Conservation (phyloP, 108 stramenopile species). For the Cylindrotheca fusiformis region DNA sequence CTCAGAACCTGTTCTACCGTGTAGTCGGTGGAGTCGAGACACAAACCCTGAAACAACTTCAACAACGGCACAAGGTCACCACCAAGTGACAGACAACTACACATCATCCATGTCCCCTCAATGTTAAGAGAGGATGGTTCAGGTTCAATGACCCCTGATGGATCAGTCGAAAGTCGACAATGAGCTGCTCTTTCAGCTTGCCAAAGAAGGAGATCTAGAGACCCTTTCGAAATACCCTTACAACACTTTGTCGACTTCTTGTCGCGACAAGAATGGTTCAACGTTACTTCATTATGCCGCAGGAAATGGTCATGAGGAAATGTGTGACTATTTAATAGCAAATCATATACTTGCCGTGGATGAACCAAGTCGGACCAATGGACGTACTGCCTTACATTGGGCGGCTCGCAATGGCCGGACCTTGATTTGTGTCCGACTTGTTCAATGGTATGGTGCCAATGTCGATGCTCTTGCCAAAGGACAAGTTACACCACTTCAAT, state of each 20-base stretch:
- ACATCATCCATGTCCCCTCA: too few relatives aligned
- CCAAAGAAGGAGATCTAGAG: not conserved
- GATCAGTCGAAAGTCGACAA: too few relatives aligned
- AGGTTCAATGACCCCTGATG: too few relatives aligned
- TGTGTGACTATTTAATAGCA: conserved; percentile 11
- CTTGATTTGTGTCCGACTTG: conserved; percentile 11
- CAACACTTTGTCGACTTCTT: not conserved
- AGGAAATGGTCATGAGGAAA: conserved; percentile 29
- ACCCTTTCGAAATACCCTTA: not conserved
- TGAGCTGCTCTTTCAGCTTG: not conserved
- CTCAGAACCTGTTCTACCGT: too few relatives aligned
- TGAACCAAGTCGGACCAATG: not conserved
- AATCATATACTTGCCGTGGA: not conserved
- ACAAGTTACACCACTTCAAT: conserved; percentile 44
- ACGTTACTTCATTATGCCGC: conserved; percentile 39
- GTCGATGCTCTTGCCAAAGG: conserved; percentile 27
- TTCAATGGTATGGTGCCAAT: not conserved
- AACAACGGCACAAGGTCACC: too few relatives aligned
- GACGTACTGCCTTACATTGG: conserved; percentile 42
- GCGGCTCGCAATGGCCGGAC: conserved; percentile 40
- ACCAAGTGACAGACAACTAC: too few relatives aligned
- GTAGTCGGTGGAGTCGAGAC: too few relatives aligned
- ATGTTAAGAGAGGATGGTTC: too few relatives aligned
- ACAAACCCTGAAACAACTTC: too few relatives aligned
- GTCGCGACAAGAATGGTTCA: conserved; percentile 18